Evolutionary conservation across 2,329 filamentous ascomycete genomes (phyloP).

Genomic region (Fusarium keratoplasticum): DNA sequence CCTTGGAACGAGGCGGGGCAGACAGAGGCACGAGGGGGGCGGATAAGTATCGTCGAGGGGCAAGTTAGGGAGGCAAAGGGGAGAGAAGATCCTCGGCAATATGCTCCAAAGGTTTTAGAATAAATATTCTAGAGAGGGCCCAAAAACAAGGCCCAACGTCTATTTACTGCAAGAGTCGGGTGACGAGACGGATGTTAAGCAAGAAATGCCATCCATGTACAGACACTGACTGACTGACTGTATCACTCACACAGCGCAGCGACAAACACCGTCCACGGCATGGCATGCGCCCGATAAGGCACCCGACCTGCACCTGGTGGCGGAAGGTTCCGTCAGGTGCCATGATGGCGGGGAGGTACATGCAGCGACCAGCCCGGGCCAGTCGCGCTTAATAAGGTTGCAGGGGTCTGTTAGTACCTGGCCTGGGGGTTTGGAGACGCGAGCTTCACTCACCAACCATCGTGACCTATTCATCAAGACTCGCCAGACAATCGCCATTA

Average conservation of each 20-base stretch:
- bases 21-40: conserved; percentile 6
- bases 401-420: conserved; percentile 5
- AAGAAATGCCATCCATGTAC: conserved; percentile 1
- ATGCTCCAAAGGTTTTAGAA: neutral
- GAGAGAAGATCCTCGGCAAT: neutral
- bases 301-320: neutral
- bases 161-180: conserved; percentile 2
- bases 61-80: neutral
- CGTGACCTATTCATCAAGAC: neutral
- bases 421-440: conserved; percentile 11
- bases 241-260: neutral
- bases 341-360: conserved; percentile 27
- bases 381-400: conserved; percentile 18
- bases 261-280: conserved; percentile 5
- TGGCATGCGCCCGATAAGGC: conserved; percentile 37
- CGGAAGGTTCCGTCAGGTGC: conserved; percentile 31
- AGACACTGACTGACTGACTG: neutral
- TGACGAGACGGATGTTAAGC: conserved; percentile 5
- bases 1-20: conserved; percentile 33
- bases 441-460: conserved; percentile 19
- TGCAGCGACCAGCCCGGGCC: neutral
- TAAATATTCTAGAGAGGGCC: neutral
- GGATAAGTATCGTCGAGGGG: conserved; percentile 11
- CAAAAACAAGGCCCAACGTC: neutral
- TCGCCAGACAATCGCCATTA: neutral